Evolutionary conservation across 768 basidiomycete genomes (phyloP), one percentile per base, ranked within the genome.

Genomic region (Udeniomyces megalosporus): DNA sequence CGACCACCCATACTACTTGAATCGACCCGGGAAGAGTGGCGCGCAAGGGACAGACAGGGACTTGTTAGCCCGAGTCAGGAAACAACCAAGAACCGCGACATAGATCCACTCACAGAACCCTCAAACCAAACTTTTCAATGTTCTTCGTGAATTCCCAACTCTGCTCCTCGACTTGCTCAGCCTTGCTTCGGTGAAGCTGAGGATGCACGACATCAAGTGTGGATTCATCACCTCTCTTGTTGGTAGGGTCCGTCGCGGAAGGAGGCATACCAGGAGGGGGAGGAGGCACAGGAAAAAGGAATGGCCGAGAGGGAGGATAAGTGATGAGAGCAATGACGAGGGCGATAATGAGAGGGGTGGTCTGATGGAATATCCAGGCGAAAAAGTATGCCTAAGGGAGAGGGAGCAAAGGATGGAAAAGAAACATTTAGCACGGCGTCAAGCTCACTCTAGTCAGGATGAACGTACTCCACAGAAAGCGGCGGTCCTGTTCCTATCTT

Each of bases 101-200:
- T n/a, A n/a, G n/a, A 42, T 8, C 17, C 10, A 42, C 38, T 42
- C 38, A 42, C 38, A 60, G 35, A 1, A 60, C 58, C 17, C 32
- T 49, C 8, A 60, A 14, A 0, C 48, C 58, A 31, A 65, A 49
- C 31, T 34, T 34, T 20, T 65, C 58, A 22, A 50, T 51, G 34
- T 45, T 44, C 52, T 65, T 65, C 0, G 70, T 70, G 46, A 75
- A 74, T 65, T 75, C 75, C 67, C 73, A 75, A 12, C 72, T 72
- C 66, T 75, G 75, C 65, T 76, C 69, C 51, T 76, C 75, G 45
- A 72, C 68, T 62, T 76, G 75, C 59, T 75, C 75, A 1, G 72
- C 69, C 63, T 73, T 74, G 32, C 69, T 71, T 26, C 73, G 64
- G 61, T 74, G 74, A 42, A 68, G 69, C 24, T 73, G 66, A n/a